Evolutionary conservation across 2,329 filamentous ascomycete species (phyloP).

Genomic region (Aspergillus fijiensis): DNA sequence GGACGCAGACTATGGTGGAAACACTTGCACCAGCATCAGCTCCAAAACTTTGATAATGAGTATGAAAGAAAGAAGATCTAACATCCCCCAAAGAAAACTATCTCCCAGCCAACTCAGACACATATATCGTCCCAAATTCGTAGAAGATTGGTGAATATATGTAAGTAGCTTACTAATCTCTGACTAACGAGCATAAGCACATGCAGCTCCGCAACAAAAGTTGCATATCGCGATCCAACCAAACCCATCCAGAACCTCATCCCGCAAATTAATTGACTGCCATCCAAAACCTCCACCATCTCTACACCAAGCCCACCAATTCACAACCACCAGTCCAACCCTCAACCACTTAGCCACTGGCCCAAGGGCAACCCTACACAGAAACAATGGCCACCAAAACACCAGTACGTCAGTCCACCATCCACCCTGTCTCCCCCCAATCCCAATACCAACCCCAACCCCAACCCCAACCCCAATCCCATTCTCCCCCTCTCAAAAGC

Average conservation of each 20-base stretch:
- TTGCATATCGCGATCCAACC: not conserved
- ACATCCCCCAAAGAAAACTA: too few relatives aligned
- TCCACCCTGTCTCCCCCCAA: too few relatives aligned
- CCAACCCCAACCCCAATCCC: slow-evolving; percentile 4
- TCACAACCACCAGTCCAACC: not conserved
- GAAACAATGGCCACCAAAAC: not conserved
- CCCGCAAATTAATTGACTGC: not conserved
- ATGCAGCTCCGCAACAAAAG: not conserved
- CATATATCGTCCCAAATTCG: too few relatives aligned
- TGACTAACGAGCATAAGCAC: not conserved
- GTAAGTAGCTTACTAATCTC: not conserved
- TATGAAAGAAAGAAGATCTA: too few relatives aligned
- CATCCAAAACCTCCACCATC: not conserved
- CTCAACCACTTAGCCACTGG: not conserved
- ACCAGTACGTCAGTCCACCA: not conserved
- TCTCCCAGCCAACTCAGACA: too few relatives aligned
- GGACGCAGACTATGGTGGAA: too few relatives aligned
- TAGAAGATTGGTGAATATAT: too few relatives aligned
- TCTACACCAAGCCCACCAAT: not conserved
- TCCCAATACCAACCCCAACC: not conserved
- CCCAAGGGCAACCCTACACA: not conserved
- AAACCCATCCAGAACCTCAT: not conserved
- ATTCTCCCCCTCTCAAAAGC: slow-evolving; percentile 22
- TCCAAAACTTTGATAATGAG: too few relatives aligned
- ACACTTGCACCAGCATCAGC: too few relatives aligned